These are phyloP conservation scores for Paramecium sexaurelia DNA, from an alignment of 73 alveolate genomes.

Conservation along the genomic window DNA sequence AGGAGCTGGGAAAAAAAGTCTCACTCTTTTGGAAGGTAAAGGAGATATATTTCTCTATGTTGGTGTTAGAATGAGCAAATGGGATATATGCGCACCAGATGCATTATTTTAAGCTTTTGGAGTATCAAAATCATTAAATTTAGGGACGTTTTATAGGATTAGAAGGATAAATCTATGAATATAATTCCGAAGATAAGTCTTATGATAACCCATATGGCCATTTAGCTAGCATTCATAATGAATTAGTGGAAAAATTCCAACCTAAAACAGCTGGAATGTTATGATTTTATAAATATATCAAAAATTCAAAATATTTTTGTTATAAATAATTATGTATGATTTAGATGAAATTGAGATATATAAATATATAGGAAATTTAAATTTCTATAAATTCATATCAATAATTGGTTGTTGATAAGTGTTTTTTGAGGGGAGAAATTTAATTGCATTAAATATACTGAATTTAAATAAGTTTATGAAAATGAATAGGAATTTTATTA, in stretches of 20 bases:
- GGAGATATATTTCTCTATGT: constrained; percentile 70
- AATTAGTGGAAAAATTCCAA: neutral
- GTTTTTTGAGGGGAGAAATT: too few species aligned
- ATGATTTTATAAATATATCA: neutral
- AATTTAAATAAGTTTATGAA: neutral
- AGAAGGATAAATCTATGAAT: neutral
- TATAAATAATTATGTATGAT: too few species aligned
- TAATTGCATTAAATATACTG: too few species aligned
- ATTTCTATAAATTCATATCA: too few species aligned
- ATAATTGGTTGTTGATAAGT: too few species aligned
- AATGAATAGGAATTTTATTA: neutral
- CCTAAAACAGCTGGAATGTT: neutral
- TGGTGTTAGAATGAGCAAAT: constrained; percentile 69
- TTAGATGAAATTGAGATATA: too few species aligned
- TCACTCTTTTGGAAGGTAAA: constrained; percentile 61
- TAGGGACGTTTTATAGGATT: constrained; percentile 31
- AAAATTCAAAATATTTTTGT: neutral
- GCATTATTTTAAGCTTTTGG: constrained; percentile 80
- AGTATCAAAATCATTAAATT: constrained; percentile 17
- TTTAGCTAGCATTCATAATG: neutral
- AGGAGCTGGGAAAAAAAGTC: constrained; percentile 77
- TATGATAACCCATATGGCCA: neutral
- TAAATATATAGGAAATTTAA: too few species aligned
- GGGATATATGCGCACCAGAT: constrained; percentile 89
- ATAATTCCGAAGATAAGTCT: neutral